Conservation (phyloP, 805 yeast genomes). For the Schizosaccharomyces cryophilus region DNA sequence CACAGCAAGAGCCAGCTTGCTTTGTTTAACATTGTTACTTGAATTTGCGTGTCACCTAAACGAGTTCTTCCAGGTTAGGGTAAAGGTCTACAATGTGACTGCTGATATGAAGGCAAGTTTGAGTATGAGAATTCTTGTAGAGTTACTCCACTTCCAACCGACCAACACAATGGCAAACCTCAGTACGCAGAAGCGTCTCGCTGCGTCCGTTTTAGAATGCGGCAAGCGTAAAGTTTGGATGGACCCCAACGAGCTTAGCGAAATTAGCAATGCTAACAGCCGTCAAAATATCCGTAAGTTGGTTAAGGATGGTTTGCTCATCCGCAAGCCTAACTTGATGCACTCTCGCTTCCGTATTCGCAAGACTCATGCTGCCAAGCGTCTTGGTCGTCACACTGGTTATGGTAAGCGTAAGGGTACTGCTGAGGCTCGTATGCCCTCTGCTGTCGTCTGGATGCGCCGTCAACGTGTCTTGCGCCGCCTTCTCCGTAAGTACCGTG, state of each 20-base stretch:
- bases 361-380: conserved; percentile 90
- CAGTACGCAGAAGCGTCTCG: conserved; percentile 98
- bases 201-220: conserved; percentile 95
- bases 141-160: neutral
- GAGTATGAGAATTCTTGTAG: neutral
- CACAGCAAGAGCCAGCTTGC: too few relatives aligned
- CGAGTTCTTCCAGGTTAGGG: neutral
- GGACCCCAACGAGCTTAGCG: conserved; percentile 94
- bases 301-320: conserved; percentile 92
- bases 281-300: conserved; percentile 91
- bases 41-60: neutral
- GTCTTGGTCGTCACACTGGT: conserved; percentile 98
- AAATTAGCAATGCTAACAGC: conserved; percentile 94
- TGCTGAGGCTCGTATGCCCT: conserved; percentile 97
- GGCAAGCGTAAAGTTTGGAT: conserved; percentile 99
- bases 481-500: conserved; percentile 95
- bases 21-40: neutral
- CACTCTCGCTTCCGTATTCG: conserved; percentile 98
- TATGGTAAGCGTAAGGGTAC: conserved; percentile 99
- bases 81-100: neutral
- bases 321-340: conserved; percentile 88
- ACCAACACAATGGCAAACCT: conserved; percentile 35
- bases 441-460: conserved; percentile 93
- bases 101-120: neutral
- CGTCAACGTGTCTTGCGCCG: conserved; percentile 99